Base-by-base conservation (phyloP, 441 rosid genomes). In the Adansonia madagascariensis region DNA sequence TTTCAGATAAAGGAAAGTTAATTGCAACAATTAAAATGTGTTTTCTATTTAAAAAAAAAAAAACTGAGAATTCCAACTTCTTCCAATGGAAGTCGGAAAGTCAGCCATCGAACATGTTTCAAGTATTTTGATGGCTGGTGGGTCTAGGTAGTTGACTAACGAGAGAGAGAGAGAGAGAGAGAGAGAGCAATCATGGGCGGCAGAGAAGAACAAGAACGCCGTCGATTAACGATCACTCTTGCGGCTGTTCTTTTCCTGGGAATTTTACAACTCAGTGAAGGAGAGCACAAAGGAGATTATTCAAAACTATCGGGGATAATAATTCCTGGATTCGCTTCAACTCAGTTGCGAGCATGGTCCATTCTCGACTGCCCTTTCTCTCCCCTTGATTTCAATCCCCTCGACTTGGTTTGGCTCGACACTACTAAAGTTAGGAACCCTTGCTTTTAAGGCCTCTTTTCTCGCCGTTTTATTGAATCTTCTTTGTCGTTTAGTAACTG, bases 281-380 rank as follows among this genome's bases (percentile, higher is more conserved):
- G 60, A 69, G 84, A 85, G 84, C 85, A 85, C 75, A 78, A 67
- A 78, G 91, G 91, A 43, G 88, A 88, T 82, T 91, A 90, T 85
- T 89, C 93, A 24, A 91, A 88, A 90, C 78, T 94, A 14, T 92
- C 99, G 15, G 99, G 99, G 79, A 91, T 96, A 72, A 92, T 96
- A 86, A 96, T 96, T 10, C 99, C 98, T 12, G 99, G 98, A 59
- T 96, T 96, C 82, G 99, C 98, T 53, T 96, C 98, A 61, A 88
- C 98, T 82, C 99, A 94, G 96, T 85, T 96, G 12, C 82, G 99
- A 78, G 99, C 98, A 7, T 96, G 99, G 99, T 96, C 99, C 53
- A 86, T 94, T 79, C 98, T 96, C 65, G 98, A 96, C 87, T 96
- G 99, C 66, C 98, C 98, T 1, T 94, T 88, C 88, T 84, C 94